These are phyloP conservation scores for Alternaria triticimaculans DNA, from an alignment of 2,329 filamentous ascomycete genomes.

Conservation along the genomic window DNA sequence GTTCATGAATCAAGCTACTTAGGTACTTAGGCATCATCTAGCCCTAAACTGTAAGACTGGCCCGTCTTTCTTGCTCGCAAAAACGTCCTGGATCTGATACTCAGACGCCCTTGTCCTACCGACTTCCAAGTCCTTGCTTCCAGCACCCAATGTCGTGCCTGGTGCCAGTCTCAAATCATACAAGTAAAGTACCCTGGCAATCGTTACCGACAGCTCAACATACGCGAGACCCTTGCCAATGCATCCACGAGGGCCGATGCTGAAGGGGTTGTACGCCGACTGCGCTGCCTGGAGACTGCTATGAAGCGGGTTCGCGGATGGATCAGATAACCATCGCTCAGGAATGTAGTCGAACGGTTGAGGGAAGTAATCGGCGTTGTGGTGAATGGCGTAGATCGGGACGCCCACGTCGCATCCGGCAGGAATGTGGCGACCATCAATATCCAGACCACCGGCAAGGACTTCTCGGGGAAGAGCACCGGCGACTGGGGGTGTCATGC, in stretches of 20 bases:
- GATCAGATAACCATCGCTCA: constrained; percentile 47
- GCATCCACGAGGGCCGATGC: constrained; percentile 72
- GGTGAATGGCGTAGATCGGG: constrained; percentile 48
- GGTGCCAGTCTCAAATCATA: constrained; percentile 62
- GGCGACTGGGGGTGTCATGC: constrained; percentile 50
- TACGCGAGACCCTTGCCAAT: constrained; percentile 75
- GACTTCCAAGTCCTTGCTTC: constrained; percentile 38
- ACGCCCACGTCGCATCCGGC: constrained; percentile 47
- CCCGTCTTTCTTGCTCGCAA: constrained; percentile 76
- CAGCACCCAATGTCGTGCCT: constrained; percentile 42
- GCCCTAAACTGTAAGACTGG: constrained; percentile 65
- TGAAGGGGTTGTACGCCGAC: constrained; percentile 77
- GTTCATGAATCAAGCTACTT: background rate
- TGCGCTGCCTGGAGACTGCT: constrained; percentile 56
- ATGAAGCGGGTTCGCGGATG: constrained; percentile 37
- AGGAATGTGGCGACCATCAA: constrained; percentile 47
- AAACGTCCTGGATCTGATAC: constrained; percentile 75
- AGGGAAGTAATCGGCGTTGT: constrained; percentile 49
- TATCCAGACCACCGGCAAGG: constrained; percentile 46
- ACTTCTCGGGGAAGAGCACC: constrained; percentile 49
- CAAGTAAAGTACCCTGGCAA: constrained; percentile 66
- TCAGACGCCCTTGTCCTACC: constrained; percentile 54
- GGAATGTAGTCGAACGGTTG: constrained; percentile 48
- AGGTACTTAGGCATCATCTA: background rate
- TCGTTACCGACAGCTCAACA: constrained; percentile 68